phyloP scores from a whole-genome alignment of 176 grass and related monocot genomes.

The Tillandsia leiboldiana region DNA sequence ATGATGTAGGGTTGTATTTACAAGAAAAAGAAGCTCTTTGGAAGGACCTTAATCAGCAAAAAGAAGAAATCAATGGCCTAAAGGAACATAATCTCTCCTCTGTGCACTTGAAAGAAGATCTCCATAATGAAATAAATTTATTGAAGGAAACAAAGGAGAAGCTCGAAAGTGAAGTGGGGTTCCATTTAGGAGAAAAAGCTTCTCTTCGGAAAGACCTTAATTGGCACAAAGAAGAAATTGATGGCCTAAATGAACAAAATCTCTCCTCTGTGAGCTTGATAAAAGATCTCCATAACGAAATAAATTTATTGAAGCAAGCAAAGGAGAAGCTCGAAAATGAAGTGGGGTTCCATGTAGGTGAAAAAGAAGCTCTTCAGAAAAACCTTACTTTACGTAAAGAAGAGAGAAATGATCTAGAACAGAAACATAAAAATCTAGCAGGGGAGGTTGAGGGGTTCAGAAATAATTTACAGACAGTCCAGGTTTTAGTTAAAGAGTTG shows the following conservation, averaged over 20 bases:
- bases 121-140: conserved; percentile 28
- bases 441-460: conserved; percentile 33
- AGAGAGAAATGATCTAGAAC: conserved; percentile 51
- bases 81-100: conserved; percentile 54
- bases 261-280: conserved; percentile 39
- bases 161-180: conserved; percentile 43
- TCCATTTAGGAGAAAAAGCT: conserved; percentile 63
- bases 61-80: conserved; percentile 17
- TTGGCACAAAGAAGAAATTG: conserved; percentile 40
- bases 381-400: conserved; percentile 50
- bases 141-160: conserved; percentile 45
- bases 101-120: conserved; percentile 38
- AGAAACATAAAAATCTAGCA: conserved; percentile 33
- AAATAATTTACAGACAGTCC: conserved; percentile 15
- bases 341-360: conserved; percentile 43
- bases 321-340: conserved; percentile 51
- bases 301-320: conserved; percentile 33
- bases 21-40: background rate
- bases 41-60: background rate
- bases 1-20: background rate
- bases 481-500: conserved; percentile 37
- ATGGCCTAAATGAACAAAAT: conserved; percentile 49
- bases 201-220: conserved; percentile 50
- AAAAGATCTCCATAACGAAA: conserved; percentile 41
- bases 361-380: conserved; percentile 62